phyloP scores from a whole-genome alignment of 2,329 filamentous ascomycete genomes.

The Cyphellophora attinorum region DNA sequence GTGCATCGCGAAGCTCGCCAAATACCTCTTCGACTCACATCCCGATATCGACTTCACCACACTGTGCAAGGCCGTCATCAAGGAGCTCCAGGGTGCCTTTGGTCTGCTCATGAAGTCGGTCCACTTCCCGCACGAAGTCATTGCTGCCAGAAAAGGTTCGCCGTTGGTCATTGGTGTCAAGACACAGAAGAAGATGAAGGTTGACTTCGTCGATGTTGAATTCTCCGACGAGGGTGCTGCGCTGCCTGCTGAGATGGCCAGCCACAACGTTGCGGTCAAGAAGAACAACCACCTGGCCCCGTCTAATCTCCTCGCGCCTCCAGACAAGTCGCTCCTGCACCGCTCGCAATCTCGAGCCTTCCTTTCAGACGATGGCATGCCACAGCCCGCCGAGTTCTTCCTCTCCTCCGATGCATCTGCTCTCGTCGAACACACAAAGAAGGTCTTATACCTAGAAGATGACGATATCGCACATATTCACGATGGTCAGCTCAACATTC shows the following conservation, averaged over 20 bases:
- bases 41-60: conserved; percentile 92
- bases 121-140: conserved; percentile 95
- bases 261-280: conserved; percentile 94
- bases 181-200: conserved; percentile 98
- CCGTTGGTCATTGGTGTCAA: conserved; percentile 94
- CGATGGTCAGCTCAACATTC: conserved; percentile 97
- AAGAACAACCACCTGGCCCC: conserved; percentile 63
- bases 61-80: conserved; percentile 93
- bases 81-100: conserved; percentile 95
- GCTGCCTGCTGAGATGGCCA: conserved; percentile 85
- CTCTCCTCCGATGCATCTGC: conserved; percentile 96
- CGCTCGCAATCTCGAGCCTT: conserved; percentile 97
- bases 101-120: conserved; percentile 96
- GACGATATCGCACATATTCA: conserved; percentile 99
- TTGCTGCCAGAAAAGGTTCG: conserved; percentile 96
- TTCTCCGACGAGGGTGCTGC: conserved; percentile 77
- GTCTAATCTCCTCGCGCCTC: conserved; percentile 66
- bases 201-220: conserved; percentile 98
- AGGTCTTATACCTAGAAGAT: conserved; percentile 98
- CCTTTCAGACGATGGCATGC: conserved; percentile 95
- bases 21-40: conserved; percentile 95
- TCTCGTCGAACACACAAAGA: conserved; percentile 99
- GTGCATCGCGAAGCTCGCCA: conserved; percentile 97
- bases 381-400: conserved; percentile 98
- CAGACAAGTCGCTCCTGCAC: conserved; percentile 97